Base-by-base conservation (phyloP, 2,329 filamentous ascomycete genomes). In the Exophiala lecanii-corni region DNA sequence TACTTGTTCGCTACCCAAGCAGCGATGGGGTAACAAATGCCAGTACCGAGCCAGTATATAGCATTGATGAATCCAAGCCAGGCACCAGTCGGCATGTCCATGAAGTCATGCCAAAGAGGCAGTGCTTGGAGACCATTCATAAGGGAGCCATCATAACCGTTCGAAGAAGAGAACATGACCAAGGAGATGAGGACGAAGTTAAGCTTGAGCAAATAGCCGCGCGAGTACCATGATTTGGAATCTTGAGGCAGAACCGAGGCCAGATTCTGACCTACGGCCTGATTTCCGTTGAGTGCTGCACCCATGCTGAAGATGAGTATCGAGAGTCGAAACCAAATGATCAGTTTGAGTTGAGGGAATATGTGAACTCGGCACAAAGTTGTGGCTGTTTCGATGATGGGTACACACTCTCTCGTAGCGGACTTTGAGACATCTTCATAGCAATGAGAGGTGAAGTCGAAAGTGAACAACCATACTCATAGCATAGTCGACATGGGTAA, bases 1-100 rank as follows among this genome's bases (percentile, higher is more conserved):
- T 67, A 54, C 20, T 62, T 55, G 62, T 75, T 71, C 16, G 70
- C 67, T 17, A 65, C 63, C 54, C 70, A 74, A 15, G 69, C 57
- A 3, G 67, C 66, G 34, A 71, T 58, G 3, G 69, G 67, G n/a
- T 73, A 57, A 17, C 69, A 68, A 10, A 64, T 61, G 20, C 74
- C 59, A 9, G 66, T 69, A 37, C 71, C 71, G 35, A 74, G 66
- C 3, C 66, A 65, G 32, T 5, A 17, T 5, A 9, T 16, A 38
- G 26, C 36, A 39, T 65, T 69, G 50, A 72, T 58, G n/a, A 72
- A 56, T 45, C 69, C 69, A 7, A 71, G 60, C 36, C 55, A 59
- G 4, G 61, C 59, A 30, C 63, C 66, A 38, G 47, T 55, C 31
- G 61, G 67, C 21, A 65, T 45, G 12, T 58, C 36, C 43, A 69